These are phyloP conservation scores for Penicillium rolfsii DNA, from an alignment of 2,329 filamentous ascomycete genomes.

Conservation along the genomic window DNA sequence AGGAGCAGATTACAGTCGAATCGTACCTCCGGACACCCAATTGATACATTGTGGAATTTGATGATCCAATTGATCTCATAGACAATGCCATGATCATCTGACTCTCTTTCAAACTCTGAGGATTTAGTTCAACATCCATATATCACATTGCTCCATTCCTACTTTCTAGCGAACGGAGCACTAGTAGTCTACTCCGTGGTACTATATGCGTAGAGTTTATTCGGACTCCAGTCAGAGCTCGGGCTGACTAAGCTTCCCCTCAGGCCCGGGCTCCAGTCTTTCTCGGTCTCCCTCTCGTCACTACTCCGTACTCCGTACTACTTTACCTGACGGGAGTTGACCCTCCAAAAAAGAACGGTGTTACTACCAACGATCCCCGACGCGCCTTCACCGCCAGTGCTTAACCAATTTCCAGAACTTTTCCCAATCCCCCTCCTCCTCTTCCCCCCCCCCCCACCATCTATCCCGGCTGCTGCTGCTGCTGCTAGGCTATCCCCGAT, in stretches of 20 bases:
- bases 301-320: no score
- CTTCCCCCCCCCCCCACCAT: constrained; percentile 5
- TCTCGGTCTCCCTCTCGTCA: neutral
- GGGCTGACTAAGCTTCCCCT: constrained; percentile 21
- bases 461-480: constrained; percentile 1
- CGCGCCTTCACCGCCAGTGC: constrained; percentile 28
- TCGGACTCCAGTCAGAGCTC: neutral
- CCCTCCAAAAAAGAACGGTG: constrained; percentile 12
- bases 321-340: neutral
- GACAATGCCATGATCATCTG: neutral
- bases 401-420: constrained; percentile 15
- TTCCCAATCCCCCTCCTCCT: constrained; percentile 4
- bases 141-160: no score
- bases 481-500: constrained; percentile 2
- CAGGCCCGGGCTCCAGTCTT: neutral
- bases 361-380: neutral
- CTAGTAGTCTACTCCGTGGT: no score
- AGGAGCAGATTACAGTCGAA: neutral
- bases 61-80: neutral
- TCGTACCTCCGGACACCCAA: neutral
- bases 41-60: neutral
- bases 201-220: no score
- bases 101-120: neutral
- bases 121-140: no score
- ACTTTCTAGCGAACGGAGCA: no score